Evolutionary conservation across 179 eudicot genomes (phyloP).

Genomic region (Heliamphora pulchella): DNA sequence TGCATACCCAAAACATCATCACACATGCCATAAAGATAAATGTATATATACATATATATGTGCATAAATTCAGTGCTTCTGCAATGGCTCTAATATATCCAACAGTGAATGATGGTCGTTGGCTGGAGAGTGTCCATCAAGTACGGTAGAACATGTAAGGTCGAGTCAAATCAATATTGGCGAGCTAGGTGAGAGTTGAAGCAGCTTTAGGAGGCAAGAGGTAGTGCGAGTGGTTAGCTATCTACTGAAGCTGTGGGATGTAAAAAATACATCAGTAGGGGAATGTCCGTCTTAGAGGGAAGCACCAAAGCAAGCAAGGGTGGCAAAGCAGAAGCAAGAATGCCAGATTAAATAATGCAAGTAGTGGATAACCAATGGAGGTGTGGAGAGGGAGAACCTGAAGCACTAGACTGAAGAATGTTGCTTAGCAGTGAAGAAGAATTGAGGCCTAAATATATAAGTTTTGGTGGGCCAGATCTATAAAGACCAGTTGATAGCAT

Average conservation of each 20-base stretch:
- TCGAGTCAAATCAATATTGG: background rate
- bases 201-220: background rate
- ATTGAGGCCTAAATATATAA: background rate
- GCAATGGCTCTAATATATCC: background rate
- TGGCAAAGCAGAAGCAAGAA: background rate
- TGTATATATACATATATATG: background rate
- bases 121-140: background rate
- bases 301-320: background rate
- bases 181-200: background rate
- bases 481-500: background rate
- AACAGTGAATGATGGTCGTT: background rate
- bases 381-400: background rate
- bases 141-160: background rate
- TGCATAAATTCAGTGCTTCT: background rate
- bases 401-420: background rate
- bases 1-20: background rate
- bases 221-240: background rate
- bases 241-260: background rate
- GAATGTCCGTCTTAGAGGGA: background rate
- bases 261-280: background rate
- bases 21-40: background rate
- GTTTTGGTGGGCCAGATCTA: background rate
- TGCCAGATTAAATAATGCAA: background rate
- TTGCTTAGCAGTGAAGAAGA: background rate
- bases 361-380: background rate